Conservation (phyloP, 225 moss, liverwort and hornwort species). For the Thuidium tamariscinum region DNA sequence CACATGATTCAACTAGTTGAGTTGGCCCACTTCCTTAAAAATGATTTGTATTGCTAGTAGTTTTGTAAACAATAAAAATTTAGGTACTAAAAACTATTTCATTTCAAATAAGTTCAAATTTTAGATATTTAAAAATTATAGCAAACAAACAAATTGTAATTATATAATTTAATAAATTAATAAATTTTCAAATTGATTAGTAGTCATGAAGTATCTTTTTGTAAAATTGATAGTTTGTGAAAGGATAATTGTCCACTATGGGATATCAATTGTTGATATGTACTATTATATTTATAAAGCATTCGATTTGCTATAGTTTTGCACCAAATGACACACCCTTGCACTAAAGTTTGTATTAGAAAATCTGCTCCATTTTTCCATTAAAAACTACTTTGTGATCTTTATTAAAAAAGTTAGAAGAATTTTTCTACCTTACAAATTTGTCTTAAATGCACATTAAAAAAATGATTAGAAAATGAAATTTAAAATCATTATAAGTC, state of each 20-base stretch:
- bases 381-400: background rate
- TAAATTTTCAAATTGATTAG: background rate
- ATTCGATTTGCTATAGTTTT: background rate
- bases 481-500: no score
- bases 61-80: no score
- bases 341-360: background rate
- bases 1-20: no score
- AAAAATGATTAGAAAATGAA: background rate
- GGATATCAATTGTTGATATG: fast-evolving
- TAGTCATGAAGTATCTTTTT: background rate
- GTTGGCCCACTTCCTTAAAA: no score
- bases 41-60: no score
- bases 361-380: background rate
- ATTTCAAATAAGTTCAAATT: no score
- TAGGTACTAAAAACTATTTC: no score
- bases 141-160: no score
- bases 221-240: background rate
- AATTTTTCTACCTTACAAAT: background rate
- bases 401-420: background rate
- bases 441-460: background rate
- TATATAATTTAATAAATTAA: no score
- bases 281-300: background rate
- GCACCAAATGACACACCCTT: background rate
- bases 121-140: no score
- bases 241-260: fast-evolving